Conservation (phyloP, 768 basidiomycete species). For the Suillus brevipes region DNA sequence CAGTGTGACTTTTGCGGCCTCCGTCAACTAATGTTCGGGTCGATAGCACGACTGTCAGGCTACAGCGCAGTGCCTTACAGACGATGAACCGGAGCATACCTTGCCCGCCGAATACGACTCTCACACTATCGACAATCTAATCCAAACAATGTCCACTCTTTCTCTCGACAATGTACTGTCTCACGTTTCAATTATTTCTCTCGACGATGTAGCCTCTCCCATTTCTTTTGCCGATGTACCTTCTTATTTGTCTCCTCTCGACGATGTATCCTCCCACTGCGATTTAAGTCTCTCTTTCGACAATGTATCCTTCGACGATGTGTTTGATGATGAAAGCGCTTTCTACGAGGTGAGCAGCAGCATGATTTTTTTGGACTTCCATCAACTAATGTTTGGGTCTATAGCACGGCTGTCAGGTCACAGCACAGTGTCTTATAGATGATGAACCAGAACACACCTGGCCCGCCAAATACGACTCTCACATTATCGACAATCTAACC, state of each 20-base stretch:
- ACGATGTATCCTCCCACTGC: not conserved
- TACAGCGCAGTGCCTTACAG: not conserved
- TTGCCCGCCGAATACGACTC: not conserved
- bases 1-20: not conserved
- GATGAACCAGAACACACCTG: not conserved
- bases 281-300: not conserved
- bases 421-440: not conserved
- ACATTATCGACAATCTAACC: not conserved
- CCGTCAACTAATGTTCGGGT: not conserved
- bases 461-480: not conserved
- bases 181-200: not conserved
- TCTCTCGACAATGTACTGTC: not conserved
- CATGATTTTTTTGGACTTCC: not conserved
- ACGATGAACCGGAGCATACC: not conserved
- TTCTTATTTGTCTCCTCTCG: too few relatives aligned
- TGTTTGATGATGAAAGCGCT: not conserved
- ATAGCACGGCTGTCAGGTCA: not conserved
- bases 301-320: not conserved
- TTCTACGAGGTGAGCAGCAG: not conserved
- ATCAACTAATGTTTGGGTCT: not conserved
- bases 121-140: not conserved
- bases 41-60: not conserved
- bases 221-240: not conserved
- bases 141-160: too few relatives aligned
- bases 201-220: not conserved